A percentile compares a stretch with the other conserved stretches of the same genome.
Evolutionary conservation across 805 yeast species (phyloP).

Genomic region (Wickerhamomyces chambardii): DNA sequence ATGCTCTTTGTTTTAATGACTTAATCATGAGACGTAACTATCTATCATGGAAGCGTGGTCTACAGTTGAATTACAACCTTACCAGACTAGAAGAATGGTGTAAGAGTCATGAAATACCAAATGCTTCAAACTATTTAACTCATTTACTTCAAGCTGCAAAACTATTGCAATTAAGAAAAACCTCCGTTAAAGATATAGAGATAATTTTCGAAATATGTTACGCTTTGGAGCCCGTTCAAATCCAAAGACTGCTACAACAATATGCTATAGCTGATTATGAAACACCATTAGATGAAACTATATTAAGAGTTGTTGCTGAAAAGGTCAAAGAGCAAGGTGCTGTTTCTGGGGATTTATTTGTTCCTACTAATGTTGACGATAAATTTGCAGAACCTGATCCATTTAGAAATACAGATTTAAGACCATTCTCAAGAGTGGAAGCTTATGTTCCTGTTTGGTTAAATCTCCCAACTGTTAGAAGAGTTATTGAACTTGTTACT

Average conservation of each 20-base stretch:
- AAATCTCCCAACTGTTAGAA: constrained; percentile 79
- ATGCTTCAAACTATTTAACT: constrained; percentile 74
- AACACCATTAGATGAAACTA: constrained; percentile 78
- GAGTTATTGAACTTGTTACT: constrained; percentile 83
- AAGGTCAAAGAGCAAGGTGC: constrained; percentile 55
- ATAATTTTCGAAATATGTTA: constrained; percentile 93
- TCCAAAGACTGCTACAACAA: constrained; percentile 84
- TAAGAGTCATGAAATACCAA: constrained; percentile 83
- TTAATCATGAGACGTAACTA: constrained; percentile 90
- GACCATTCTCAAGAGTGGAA: constrained; percentile 76
- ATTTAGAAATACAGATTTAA: constrained; percentile 60
- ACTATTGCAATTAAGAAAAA: constrained; percentile 84
- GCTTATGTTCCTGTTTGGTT: constrained; percentile 95
- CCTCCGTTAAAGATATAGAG: constrained; percentile 80
- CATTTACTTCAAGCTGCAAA: constrained; percentile 92
- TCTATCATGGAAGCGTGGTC: constrained; percentile 95
- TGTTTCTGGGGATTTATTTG: constrained; percentile 55
- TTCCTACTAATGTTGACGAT: constrained; percentile 59
- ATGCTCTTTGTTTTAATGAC: constrained; percentile 92
- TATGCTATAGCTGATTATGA: constrained; percentile 93
- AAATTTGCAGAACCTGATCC: constrained; percentile 85
- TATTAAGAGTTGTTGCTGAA: constrained; percentile 74
- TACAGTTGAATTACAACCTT: constrained; percentile 92
- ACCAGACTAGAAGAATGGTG: constrained; percentile 99
- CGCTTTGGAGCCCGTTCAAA: constrained; percentile 89